Evolutionary conservation across 2,329 filamentous ascomycete genomes (phyloP), one percentile per base, ranked within the genome.

Genomic region (Aureobasidium sp.): DNA sequence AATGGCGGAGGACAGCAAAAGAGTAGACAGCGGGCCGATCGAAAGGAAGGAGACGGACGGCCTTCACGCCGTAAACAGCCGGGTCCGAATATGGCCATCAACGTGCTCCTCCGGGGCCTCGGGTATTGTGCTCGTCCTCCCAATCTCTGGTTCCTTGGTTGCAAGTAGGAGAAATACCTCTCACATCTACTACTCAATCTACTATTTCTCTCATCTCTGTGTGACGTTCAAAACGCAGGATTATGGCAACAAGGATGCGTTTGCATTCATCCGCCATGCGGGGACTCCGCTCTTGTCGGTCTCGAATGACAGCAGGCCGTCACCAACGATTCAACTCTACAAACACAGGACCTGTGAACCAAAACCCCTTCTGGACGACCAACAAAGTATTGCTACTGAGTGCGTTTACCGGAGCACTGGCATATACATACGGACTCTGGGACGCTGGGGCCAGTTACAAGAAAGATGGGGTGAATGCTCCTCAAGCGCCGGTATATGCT

Each of bases 371-470:
- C 62, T 79, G 76, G 80, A 78, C 74, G 2, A 77, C 78, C 2
- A 70, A 74, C 19, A 74, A 77, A 45, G 78, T 77, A 4, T 62
- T 81, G 2, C 69, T 81, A 17, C 70, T 80, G 49, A 75, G 79
- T 50, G 74, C 76, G 29, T 75, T 81, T 51, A 78, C 79, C 19
- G 78, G 77, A 29, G 75, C 77, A 11, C 67, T 79, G n/a, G 77
- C 81, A 3, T 84, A 83, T 64, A 69, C 75, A 15, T 75, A 77
- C 60, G 80, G 81, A 23, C 71, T 73, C 60, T 76, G 73, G 57
- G 75, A 75, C 38, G 57, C 60, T 4, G 65, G 66, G 5, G 61
- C 64, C 1, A 61, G 43, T 33, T 13, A 19, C 37, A 43, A 49
- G 54, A 19, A 54, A 40, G 13, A 55, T 29, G 25, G 23, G n/a